A percentile compares a stretch with the other conserved stretches of the same genome.
Conservation (phyloP, 805 yeast genomes). For the Candida maris region DNA sequence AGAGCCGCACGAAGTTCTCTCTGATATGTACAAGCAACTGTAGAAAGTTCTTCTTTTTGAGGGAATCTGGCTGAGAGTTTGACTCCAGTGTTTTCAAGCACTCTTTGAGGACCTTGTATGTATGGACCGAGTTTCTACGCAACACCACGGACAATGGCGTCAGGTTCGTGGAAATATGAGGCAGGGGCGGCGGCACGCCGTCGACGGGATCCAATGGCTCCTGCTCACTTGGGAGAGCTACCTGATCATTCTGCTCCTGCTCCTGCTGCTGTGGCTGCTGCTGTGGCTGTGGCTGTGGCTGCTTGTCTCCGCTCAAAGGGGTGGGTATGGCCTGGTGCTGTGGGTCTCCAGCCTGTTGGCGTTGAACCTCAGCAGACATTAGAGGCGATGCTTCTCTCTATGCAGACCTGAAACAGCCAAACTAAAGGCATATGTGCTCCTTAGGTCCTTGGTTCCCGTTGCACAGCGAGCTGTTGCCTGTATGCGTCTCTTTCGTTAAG, state of each 20-base stretch:
- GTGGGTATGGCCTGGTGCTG: conserved; percentile 1
- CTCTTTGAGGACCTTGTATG: conserved; percentile 60
- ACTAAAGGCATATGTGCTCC: too few species aligned
- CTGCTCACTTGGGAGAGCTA: too few species aligned
- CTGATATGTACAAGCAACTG: conserved; percentile 67
- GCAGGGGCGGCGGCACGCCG: conserved; percentile 39
- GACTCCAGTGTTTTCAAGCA: conserved; percentile 58
- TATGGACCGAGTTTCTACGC: conserved; percentile 53
- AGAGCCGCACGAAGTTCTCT: conserved; percentile 78
- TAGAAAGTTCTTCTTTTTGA: conserved; percentile 65
- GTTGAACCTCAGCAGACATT: conserved; percentile 16
- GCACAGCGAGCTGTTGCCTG: too few species aligned
- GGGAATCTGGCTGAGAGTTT: conserved; percentile 49
- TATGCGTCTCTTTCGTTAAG: too few species aligned
- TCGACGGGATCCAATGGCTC: too few species aligned
- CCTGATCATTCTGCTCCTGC: conserved; percentile 2
- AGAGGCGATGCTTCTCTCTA: too few species aligned
- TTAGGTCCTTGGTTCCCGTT: too few species aligned
- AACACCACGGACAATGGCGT: conserved; percentile 60
- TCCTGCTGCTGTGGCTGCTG: too few species aligned
- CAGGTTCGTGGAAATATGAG: conserved; percentile 71
- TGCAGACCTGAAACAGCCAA: too few species aligned
- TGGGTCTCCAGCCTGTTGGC: conserved; percentile 7
- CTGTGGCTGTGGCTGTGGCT: too few species aligned
- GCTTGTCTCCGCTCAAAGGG: neutral